Evolutionary conservation across 1,284 basidiomycete species (phyloP).

Genomic region (Cystobasidium slooffiae): DNA sequence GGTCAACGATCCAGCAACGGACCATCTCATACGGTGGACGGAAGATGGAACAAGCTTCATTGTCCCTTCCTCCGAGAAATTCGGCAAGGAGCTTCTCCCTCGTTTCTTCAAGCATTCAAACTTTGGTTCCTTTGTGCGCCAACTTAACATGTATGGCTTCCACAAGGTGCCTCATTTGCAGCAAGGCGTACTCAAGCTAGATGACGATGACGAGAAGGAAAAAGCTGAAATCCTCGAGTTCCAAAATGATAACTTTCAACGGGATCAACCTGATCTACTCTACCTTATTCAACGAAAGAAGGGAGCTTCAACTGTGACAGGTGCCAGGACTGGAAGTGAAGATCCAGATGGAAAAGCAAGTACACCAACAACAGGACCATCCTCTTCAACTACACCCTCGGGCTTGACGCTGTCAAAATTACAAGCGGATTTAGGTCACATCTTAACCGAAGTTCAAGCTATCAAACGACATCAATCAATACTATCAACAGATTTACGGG

Average conservation of each 20-base stretch:
- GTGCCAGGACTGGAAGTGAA: conserved; percentile 41
- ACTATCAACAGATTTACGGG: conserved; percentile 84
- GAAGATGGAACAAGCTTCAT: conserved; percentile 87
- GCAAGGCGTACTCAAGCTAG: conserved; percentile 78
- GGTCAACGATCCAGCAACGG: conserved; percentile 82
- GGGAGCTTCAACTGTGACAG: conserved; percentile 46
- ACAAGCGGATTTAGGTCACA: conserved; percentile 69
- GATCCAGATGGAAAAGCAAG: conserved; percentile 30
- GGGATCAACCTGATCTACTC: conserved; percentile 87
- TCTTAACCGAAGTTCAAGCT: conserved; percentile 80
- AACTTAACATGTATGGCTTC: conserved; percentile 97
- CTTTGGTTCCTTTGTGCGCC: conserved; percentile 90
- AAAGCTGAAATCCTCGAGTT: conserved; percentile 66
- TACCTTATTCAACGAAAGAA: conserved; percentile 83
- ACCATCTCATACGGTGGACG: conserved; percentile 86
- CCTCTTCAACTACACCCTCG: background rate
- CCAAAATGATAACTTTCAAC: conserved; percentile 71
- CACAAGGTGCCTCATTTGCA: conserved; percentile 82
- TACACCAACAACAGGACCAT: conserved; percentile 1
- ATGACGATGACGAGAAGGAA: conserved; percentile 74
- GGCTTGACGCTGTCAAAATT: conserved; percentile 18
- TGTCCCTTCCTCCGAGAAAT: conserved; percentile 88
- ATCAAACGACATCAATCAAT: conserved; percentile 90
- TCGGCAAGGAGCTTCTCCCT: conserved; percentile 86
- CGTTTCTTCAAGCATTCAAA: conserved; percentile 97